A percentile compares a stretch with the other conserved stretches of the same genome.
phyloP scores from a whole-genome alignment of 208 protist species.

The Vickermania ingenoplastis region DNA sequence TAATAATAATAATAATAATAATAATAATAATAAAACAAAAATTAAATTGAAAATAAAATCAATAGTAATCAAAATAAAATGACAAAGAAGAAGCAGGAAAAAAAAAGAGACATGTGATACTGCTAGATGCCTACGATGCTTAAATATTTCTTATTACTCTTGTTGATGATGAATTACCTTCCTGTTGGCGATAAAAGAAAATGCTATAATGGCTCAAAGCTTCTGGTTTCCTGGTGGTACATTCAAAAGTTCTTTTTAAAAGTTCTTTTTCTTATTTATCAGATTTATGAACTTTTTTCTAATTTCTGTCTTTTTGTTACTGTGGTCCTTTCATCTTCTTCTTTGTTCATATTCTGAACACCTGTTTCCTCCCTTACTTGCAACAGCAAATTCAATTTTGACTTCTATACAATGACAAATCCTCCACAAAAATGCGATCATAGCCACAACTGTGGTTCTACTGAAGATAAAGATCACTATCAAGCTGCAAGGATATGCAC shows the following conservation, averaged over 20 bases:
- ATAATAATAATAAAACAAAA: too few relatives aligned
- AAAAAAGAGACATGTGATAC: too few relatives aligned
- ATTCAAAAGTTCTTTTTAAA: not conserved
- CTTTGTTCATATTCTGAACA: not conserved
- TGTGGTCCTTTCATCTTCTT: not conserved
- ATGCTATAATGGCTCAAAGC: not conserved
- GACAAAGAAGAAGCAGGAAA: too few relatives aligned
- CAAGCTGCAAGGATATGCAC: slow-evolving; percentile 17
- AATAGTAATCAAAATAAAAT: too few relatives aligned
- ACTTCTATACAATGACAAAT: not conserved
- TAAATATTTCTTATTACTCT: not conserved
- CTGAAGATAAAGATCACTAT: slow-evolving; percentile 1
- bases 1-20: too few relatives aligned
- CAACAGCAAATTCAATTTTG: too few relatives aligned
- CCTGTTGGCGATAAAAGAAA: not conserved
- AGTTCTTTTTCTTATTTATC: not conserved
- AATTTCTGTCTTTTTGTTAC: not conserved
- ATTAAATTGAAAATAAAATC: too few relatives aligned
- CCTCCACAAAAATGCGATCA: not conserved
- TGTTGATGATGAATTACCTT: not conserved
- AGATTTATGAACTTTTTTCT: not conserved
- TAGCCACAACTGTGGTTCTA: not conserved
- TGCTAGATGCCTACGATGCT: too few relatives aligned
- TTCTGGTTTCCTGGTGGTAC: not conserved
- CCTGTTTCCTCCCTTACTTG: too few relatives aligned